Evolutionary conservation across 805 yeast species (phyloP).

Genomic region (Candida hungchunana): DNA sequence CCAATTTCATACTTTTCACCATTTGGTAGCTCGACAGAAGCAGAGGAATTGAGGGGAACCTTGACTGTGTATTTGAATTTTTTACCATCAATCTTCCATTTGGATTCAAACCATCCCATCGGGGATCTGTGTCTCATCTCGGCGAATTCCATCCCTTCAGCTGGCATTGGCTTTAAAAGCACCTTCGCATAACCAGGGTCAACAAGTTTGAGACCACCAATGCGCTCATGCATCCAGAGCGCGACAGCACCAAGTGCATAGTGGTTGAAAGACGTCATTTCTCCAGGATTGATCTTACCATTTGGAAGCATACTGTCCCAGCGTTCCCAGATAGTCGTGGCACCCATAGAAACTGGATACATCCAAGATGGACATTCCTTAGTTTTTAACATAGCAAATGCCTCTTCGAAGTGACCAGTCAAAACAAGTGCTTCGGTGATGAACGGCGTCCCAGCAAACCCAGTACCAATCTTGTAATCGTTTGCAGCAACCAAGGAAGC

Average conservation of each 20-base stretch:
- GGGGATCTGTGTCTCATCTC: conserved; percentile 15
- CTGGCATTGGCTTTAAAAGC: conserved; percentile 15
- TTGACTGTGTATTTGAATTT: conserved; percentile 9
- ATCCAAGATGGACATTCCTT: conserved; percentile 18
- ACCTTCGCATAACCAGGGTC: conserved; percentile 10
- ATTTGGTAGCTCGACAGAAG: conserved; percentile 14
- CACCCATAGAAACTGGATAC: conserved; percentile 19
- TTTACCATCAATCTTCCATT: conserved; percentile 10
- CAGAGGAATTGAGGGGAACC: conserved; percentile 15
- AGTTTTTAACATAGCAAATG: conserved; percentile 14
- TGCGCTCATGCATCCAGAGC: conserved; percentile 18
- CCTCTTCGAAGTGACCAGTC: conserved; percentile 11
- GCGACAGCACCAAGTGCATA: conserved; percentile 23
- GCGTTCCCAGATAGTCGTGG: conserved; percentile 22
- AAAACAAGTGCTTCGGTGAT: conserved; percentile 14
- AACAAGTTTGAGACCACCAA: conserved; percentile 15
- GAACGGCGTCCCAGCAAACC: conserved; percentile 21
- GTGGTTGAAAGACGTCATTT: conserved; percentile 21
- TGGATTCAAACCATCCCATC: conserved; percentile 17
- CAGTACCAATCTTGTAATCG: conserved; percentile 17
- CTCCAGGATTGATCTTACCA: conserved; percentile 20
- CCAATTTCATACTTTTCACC: conserved; percentile 8
- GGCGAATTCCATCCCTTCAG: conserved; percentile 14
- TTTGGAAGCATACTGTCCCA: conserved; percentile 20
- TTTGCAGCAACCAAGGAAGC: conserved; percentile 8